These are phyloP conservation scores for Pseudogymnoascus sp. DNA, from an alignment of 2,329 filamentous ascomycete genomes.

Conservation along the genomic window DNA sequence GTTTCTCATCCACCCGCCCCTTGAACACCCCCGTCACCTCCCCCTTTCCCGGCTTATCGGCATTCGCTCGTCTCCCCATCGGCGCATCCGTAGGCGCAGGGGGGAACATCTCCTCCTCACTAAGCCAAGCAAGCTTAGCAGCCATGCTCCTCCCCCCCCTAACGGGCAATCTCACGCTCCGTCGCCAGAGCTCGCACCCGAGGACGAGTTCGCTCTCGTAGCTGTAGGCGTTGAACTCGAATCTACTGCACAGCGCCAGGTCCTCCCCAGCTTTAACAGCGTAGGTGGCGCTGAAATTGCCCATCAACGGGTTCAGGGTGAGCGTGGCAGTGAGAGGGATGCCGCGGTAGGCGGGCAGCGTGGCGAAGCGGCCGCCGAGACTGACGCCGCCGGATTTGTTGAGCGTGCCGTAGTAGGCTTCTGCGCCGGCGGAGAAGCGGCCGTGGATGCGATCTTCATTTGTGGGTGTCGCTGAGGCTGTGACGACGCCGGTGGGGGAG, in stretches of 20 bases:
- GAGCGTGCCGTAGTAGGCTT: slow-evolving; percentile 89
- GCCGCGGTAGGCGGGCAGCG: slow-evolving; percentile 69
- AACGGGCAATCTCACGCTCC: slow-evolving; percentile 28
- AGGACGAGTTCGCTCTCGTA: slow-evolving; percentile 93
- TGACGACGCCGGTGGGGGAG: neutral
- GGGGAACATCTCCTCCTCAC: slow-evolving; percentile 31
- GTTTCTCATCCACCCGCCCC: slow-evolving; percentile 79
- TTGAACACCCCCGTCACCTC: slow-evolving; percentile 83
- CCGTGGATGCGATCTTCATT: slow-evolving; percentile 59
- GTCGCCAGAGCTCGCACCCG: slow-evolving; percentile 88
- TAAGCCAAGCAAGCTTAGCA: slow-evolving; percentile 47
- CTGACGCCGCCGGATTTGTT: slow-evolving; percentile 93
- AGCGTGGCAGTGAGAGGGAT: slow-evolving; percentile 91
- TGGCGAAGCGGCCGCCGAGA: slow-evolving; percentile 82
- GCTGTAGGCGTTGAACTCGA: slow-evolving; percentile 97
- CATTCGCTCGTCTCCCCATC: neutral
- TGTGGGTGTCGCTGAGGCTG: slow-evolving; percentile 28
- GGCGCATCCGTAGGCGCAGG: neutral
- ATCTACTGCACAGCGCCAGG: slow-evolving; percentile 78
- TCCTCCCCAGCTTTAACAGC: slow-evolving; percentile 79
- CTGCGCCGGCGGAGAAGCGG: slow-evolving; percentile 82
- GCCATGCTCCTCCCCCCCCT: slow-evolving; percentile 41
- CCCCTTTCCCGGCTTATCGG: slow-evolving; percentile 32
- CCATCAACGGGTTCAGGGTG: slow-evolving; percentile 90
- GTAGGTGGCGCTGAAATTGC: slow-evolving; percentile 85